Conservation (phyloP, 2,329 filamentous ascomycete genomes). For the Talaromyces sp. region DNA sequence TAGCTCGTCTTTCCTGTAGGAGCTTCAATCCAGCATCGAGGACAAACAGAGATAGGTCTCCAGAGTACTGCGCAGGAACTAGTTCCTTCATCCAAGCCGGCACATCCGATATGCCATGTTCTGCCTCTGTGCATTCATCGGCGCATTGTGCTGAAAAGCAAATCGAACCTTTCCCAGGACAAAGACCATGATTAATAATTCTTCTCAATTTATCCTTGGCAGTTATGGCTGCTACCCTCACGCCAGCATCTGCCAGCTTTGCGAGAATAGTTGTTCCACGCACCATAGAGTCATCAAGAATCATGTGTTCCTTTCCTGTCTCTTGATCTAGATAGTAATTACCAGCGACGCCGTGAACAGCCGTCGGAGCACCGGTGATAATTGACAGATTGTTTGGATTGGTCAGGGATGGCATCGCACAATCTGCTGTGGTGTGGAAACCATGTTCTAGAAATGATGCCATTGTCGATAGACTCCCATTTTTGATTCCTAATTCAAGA, state of each 20-base stretch:
- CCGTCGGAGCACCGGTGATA: slow-evolving; percentile 44
- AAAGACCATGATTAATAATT: slow-evolving; percentile 40
- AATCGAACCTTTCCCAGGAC: slow-evolving; percentile 30
- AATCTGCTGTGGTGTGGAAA: slow-evolving; percentile 43
- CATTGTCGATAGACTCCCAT: slow-evolving; percentile 39
- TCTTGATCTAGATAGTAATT: not conserved
- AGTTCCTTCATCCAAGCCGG: too few species aligned
- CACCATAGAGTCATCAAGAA: not conserved
- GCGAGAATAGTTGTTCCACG: slow-evolving; percentile 38
- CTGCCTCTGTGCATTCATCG: too few species aligned
- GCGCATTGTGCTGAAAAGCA: slow-evolving; percentile 31
- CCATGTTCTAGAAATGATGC: slow-evolving; percentile 35
- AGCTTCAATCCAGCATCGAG: slow-evolving; percentile 48
- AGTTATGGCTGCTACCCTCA: slow-evolving; percentile 47
- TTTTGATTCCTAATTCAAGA: slow-evolving; percentile 35
- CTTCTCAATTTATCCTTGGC: slow-evolving; percentile 48
- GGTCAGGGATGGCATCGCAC: slow-evolving; percentile 48
- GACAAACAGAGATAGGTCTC: slow-evolving; percentile 47
- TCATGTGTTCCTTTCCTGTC: not conserved
- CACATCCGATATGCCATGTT: too few species aligned
- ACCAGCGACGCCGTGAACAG: slow-evolving; percentile 35
- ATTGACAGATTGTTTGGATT: slow-evolving; percentile 51
- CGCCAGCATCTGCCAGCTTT: slow-evolving; percentile 39
- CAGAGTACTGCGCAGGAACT: slow-evolving; percentile 43
- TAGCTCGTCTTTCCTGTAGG: slow-evolving; percentile 40